Evolutionary conservation across 306 rosid genomes (phyloP).

Genomic region (Acmispon strigosus): DNA sequence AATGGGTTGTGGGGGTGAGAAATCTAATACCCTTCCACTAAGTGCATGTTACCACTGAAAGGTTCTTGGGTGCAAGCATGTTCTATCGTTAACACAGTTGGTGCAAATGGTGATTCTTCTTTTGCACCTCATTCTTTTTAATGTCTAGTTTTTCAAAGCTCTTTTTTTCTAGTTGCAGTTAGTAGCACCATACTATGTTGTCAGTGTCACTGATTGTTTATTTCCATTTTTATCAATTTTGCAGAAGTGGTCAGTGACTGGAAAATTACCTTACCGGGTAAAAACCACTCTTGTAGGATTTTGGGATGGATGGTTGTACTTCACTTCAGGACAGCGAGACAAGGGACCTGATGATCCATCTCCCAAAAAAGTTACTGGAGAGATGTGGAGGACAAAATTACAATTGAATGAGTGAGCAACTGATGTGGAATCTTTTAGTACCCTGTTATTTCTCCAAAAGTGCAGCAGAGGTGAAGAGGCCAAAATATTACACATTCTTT

Average conservation of each 20-base stretch:
- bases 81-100: not conserved
- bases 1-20: too few relatives aligned
- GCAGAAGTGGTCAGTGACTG: constrained; percentile 87
- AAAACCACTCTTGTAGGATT: constrained; percentile 81
- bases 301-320: constrained; percentile 88
- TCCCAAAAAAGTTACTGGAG: constrained; percentile 80
- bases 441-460: not conserved
- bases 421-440: constrained; percentile 7
- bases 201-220: constrained; percentile 13
- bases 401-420: constrained; percentile 39
- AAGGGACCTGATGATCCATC: constrained; percentile 80
- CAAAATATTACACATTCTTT: constrained; percentile 11
- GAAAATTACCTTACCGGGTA: constrained; percentile 83
- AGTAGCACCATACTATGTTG: not conserved
- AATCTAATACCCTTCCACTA: too few relatives aligned
- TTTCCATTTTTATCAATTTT: constrained; percentile 23
- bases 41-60: not conserved
- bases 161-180: not conserved
- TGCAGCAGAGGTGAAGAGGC: constrained; percentile 11
- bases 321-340: constrained; percentile 93
- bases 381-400: constrained; percentile 76
- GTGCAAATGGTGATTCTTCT: not conserved
- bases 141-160: not conserved
- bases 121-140: not conserved
- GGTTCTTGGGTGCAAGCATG: not conserved